Evolutionary conservation across 2,329 filamentous ascomycete species (phyloP).

Genomic region (Coniochaeta sp.): DNA sequence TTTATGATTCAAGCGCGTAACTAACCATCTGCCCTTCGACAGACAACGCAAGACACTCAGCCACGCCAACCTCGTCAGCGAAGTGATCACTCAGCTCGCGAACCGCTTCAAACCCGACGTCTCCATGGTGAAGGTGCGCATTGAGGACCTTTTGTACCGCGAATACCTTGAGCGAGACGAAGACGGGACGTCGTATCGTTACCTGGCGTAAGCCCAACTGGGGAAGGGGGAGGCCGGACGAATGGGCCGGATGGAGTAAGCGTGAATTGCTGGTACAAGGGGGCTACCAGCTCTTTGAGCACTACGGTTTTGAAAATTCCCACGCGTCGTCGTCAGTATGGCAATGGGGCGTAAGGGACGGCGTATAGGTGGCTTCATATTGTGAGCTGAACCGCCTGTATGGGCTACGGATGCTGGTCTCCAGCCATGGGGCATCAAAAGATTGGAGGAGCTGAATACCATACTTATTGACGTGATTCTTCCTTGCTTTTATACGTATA

Average conservation of each 20-base stretch:
- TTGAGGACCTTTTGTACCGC: constrained; percentile 68
- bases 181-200: constrained; percentile 60
- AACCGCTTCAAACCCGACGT: constrained; percentile 70
- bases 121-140: constrained; percentile 71
- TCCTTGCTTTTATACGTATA: no score
- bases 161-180: constrained; percentile 75
- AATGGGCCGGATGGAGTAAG: background rate
- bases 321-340: background rate
- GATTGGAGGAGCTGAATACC: background rate
- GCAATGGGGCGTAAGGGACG: background rate
- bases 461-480: no score
- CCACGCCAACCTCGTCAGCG: constrained; percentile 62
- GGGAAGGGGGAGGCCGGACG: background rate
- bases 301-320: background rate
- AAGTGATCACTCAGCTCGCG: constrained; percentile 63
- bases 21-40: constrained; percentile 19
- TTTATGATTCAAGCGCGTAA: background rate
- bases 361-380: background rate
- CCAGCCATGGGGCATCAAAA: background rate
- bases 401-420: background rate
- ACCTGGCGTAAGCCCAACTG: constrained; percentile 50
- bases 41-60: constrained; percentile 67
- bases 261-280: background rate
- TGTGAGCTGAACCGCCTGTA: background rate
- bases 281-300: background rate